Conservation (phyloP, 1,284 basidiomycete species). For the Naganishia liquefaciens region DNA sequence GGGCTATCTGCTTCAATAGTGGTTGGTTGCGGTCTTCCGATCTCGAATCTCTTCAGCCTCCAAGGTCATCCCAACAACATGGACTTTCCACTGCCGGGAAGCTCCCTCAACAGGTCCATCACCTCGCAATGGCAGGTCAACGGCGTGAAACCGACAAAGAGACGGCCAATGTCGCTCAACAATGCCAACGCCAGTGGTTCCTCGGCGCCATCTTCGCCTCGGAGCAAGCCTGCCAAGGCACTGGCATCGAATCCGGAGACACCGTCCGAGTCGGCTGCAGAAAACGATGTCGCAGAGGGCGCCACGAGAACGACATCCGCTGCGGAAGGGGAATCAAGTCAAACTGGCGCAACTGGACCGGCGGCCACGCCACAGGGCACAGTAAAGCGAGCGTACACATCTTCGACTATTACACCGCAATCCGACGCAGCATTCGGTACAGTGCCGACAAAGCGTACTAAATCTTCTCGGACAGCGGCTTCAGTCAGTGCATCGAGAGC, state of each 20-base stretch:
- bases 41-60: background rate
- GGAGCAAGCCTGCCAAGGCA: slow-evolving; percentile 13
- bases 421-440: slow-evolving; percentile 1
- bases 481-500: slow-evolving; percentile 8
- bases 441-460: slow-evolving; percentile 19
- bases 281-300: background rate
- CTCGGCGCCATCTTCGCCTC: slow-evolving; percentile 25
- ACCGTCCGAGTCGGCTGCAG: background rate
- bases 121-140: slow-evolving; percentile 33
- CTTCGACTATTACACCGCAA: slow-evolving; percentile 26
- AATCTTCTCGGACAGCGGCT: slow-evolving; percentile 14
- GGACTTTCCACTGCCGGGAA: slow-evolving; percentile 33
- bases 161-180: slow-evolving; percentile 28
- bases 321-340: background rate
- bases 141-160: slow-evolving; percentile 24
- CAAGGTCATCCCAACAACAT: background rate
- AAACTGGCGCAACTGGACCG: background rate
- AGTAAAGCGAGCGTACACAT: slow-evolving; percentile 19
- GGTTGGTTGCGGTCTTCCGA: background rate
- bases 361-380: slow-evolving; percentile 14
- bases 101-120: slow-evolving; percentile 33
- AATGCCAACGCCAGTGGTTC: slow-evolving; percentile 19
- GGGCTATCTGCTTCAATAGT: background rate
- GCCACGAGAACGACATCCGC: background rate
- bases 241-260: slow-evolving; percentile 6